These are phyloP conservation scores for Myrica gale DNA, from an alignment of 306 rosid genomes.

Conservation along the genomic window DNA sequence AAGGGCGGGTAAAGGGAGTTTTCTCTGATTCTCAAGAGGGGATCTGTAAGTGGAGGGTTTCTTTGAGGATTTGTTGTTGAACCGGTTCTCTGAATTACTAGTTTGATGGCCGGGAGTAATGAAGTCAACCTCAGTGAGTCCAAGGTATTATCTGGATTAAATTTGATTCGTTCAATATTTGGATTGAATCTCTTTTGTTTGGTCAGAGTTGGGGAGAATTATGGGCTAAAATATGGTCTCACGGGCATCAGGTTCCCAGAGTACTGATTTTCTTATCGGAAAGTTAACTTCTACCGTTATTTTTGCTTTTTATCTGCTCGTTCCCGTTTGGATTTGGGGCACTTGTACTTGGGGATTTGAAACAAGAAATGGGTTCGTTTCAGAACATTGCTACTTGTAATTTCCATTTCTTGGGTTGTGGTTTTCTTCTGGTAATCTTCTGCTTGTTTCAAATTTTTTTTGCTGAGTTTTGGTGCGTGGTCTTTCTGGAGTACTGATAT, in stretches of 20 bases:
- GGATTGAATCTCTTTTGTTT: not conserved
- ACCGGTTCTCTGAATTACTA: not conserved
- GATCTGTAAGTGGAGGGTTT: constrained; percentile 36
- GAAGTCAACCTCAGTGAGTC: not conserved
- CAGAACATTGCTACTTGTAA: constrained; percentile 4
- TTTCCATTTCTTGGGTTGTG: constrained; percentile 4
- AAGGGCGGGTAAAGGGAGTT: constrained; percentile 13
- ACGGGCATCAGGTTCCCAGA: constrained; percentile 5
- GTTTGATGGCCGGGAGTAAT: constrained; percentile 46
- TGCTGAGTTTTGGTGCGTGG: not conserved
- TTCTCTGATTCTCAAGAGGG: constrained; percentile 1
- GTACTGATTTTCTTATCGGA: not conserved
- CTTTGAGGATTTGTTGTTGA: not conserved
- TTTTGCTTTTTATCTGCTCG: not conserved
- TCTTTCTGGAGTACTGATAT: constrained; percentile 1
- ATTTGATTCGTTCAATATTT: not conserved
- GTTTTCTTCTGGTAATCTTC: constrained; percentile 3
- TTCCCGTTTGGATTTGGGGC: not conserved
- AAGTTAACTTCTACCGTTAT: not conserved
- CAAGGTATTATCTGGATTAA: not conserved
- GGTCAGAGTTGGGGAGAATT: not conserved
- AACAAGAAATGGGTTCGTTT: constrained; percentile 6
- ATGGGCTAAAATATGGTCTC: not conserved
- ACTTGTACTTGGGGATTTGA: not conserved
- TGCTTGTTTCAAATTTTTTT: not conserved